Percentiles rank a stretch among this genome's conserved stretches.
Evolutionary conservation across 2,329 filamentous ascomycete species (phyloP).

Genomic region (Pseudopithomyces maydicus): DNA sequence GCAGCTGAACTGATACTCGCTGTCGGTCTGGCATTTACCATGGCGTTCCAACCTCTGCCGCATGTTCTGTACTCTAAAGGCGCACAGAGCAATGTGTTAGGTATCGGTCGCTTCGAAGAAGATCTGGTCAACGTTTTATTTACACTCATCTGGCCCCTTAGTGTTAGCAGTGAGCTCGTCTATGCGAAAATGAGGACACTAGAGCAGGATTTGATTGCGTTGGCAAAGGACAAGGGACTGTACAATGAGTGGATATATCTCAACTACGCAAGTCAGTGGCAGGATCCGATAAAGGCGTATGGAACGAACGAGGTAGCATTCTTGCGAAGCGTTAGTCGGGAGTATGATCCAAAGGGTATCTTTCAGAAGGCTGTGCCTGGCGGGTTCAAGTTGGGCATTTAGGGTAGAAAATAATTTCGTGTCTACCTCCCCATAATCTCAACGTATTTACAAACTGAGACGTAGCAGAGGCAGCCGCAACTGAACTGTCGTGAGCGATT

Average conservation of each 20-base stretch:
- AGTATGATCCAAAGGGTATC: constrained; percentile 42
- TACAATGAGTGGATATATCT: constrained; percentile 33
- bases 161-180: constrained; percentile 18
- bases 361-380: constrained; percentile 44
- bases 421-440: too few species aligned
- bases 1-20: constrained; percentile 14
- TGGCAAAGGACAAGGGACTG: constrained; percentile 18
- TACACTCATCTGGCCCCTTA: constrained; percentile 17
- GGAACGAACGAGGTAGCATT: constrained; percentile 32
- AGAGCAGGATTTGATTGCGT: constrained; percentile 14
- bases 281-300: constrained; percentile 42
- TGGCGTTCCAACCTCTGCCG: constrained; percentile 24
- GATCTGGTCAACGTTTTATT: constrained; percentile 28
- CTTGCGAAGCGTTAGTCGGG: constrained; percentile 35
- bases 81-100: constrained; percentile 21
- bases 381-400: constrained; percentile 37
- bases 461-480: too few species aligned
- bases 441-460: too few species aligned
- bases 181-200: constrained; percentile 17
- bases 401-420: neutral
- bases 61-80: constrained; percentile 23
- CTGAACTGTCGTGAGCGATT: too few species aligned
- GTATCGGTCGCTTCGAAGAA: constrained; percentile 23
- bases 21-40: constrained; percentile 19
- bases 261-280: constrained; percentile 44